phyloP scores from a whole-genome alignment of 257 asterid species.

The Hygrophila difformis region DNA sequence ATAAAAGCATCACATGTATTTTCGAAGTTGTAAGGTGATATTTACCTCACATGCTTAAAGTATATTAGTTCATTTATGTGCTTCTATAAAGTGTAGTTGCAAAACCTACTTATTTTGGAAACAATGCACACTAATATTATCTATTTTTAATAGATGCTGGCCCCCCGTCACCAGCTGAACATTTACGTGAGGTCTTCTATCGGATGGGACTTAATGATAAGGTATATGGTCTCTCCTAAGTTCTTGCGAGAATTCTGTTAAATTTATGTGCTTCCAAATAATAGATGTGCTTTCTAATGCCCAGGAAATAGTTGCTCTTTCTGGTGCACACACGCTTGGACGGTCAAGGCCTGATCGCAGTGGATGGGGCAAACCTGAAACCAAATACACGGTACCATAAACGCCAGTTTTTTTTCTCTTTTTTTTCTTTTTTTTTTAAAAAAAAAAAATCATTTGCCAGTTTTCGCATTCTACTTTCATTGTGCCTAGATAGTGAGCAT shows the following conservation, averaged over 20 bases:
- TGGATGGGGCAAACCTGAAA: constrained; percentile 98
- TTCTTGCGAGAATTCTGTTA: constrained; percentile 10
- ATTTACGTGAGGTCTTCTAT: constrained; percentile 87
- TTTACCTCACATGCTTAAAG: constrained; percentile 1
- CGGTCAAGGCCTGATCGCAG: constrained; percentile 98
- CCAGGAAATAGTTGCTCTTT: constrained; percentile 97
- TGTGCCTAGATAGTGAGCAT: too few relatives aligned
- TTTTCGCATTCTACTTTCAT: constrained; percentile 14
- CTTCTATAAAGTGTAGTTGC: constrained; percentile 10
- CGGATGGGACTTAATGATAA: constrained; percentile 90
- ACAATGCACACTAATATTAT: constrained; percentile 10
- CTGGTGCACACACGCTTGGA: constrained; percentile 98
- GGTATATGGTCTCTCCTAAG: constrained; percentile 33
- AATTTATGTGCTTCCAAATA: constrained; percentile 6
- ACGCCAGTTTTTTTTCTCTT: constrained; percentile 2
- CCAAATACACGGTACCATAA: constrained; percentile 72
- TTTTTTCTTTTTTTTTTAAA: too few relatives aligned
- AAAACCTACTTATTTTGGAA: constrained; percentile 3
- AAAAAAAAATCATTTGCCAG: constrained; percentile 15
- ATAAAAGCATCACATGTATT: not conserved
- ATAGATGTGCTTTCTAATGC: constrained; percentile 12
- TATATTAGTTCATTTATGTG: constrained; percentile 5
- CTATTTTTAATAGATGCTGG: constrained; percentile 72
- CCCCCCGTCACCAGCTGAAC: constrained; percentile 94
- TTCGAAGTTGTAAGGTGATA: not conserved